Percentiles rank a stretch among this genome's conserved stretches.
Conservation (phyloP, 2,329 filamentous ascomycete genomes). For the Aspergillus fischeri region DNA sequence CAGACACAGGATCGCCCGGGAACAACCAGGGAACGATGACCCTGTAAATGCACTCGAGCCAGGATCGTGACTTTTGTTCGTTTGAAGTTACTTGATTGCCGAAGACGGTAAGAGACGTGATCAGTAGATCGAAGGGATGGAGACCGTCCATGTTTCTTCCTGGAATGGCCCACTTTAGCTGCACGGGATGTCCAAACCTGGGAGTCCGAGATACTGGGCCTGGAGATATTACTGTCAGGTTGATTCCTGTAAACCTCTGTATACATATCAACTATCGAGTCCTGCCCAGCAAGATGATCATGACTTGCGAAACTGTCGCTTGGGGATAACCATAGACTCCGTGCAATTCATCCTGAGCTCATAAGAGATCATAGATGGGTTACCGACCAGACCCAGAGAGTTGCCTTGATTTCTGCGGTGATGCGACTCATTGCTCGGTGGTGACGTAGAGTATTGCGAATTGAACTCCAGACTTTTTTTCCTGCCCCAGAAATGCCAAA, state of each 20-base stretch:
- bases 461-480: neutral
- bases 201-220: conserved; percentile 11
- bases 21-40: conserved; percentile 21
- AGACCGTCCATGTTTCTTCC: conserved; percentile 7
- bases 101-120: conserved; percentile 12
- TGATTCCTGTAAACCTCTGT: neutral
- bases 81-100: conserved; percentile 5
- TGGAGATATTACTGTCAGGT: neutral
- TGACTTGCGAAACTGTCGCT: no score
- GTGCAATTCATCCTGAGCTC: no score
- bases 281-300: no score
- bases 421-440: neutral
- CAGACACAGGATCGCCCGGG: conserved; percentile 14
- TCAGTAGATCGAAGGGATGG: conserved; percentile 17
- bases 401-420: neutral
- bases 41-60: conserved; percentile 6
- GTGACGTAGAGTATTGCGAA: neutral
- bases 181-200: conserved; percentile 17
- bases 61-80: conserved; percentile 9
- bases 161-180: conserved; percentile 15
- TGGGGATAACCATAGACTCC: no score
- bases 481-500: neutral
- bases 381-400: neutral
- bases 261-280: neutral
- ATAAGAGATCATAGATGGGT: no score